Conservation (phyloP, 805 yeast genomes). For the Pichia manshurica region DNA sequence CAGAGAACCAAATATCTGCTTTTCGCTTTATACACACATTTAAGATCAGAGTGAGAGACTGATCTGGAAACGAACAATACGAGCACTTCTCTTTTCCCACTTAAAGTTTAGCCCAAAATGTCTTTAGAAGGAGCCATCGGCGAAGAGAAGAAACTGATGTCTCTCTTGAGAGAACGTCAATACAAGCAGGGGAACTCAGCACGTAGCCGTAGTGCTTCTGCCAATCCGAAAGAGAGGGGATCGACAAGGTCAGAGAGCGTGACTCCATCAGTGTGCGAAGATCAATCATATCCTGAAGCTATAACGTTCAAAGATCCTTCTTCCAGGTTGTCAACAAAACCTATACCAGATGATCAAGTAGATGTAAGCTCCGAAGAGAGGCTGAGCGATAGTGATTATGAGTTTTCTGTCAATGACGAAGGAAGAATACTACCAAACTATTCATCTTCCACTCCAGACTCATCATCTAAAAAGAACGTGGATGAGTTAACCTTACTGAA, state of each 20-base stretch:
- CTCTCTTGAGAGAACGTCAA: slow-evolving; percentile 28
- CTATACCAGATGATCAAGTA: slow-evolving; percentile 13
- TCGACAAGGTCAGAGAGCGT: slow-evolving; percentile 12
- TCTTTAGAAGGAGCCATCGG: slow-evolving; percentile 32
- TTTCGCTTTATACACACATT: no score
- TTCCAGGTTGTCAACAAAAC: slow-evolving; percentile 39
- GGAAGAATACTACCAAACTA: slow-evolving; percentile 54
- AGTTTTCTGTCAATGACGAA: slow-evolving; percentile 57
- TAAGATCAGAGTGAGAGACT: no score
- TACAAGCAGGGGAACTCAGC: slow-evolving; percentile 9
- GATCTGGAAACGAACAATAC: no score
- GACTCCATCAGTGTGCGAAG: slow-evolving; percentile 10
- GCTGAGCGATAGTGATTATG: slow-evolving; percentile 53
- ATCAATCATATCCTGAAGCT: slow-evolving; percentile 35
- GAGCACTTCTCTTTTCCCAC: no score
- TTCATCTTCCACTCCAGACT: slow-evolving; percentile 28
- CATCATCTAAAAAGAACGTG: slow-evolving; percentile 18
- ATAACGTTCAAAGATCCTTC: slow-evolving; percentile 71
- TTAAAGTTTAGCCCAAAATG: slow-evolving; percentile 17
- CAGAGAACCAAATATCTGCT: no score
- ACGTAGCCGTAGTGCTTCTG: slow-evolving; percentile 19
- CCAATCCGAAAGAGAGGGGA: slow-evolving; percentile 10
- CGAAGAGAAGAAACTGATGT: slow-evolving; percentile 29
- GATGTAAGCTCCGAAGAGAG: slow-evolving; percentile 51
- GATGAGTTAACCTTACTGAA: slow-evolving; percentile 20